These are phyloP conservation scores for Pisolithus albus DNA, from an alignment of 768 basidiomycete species.

Conservation along the genomic window DNA sequence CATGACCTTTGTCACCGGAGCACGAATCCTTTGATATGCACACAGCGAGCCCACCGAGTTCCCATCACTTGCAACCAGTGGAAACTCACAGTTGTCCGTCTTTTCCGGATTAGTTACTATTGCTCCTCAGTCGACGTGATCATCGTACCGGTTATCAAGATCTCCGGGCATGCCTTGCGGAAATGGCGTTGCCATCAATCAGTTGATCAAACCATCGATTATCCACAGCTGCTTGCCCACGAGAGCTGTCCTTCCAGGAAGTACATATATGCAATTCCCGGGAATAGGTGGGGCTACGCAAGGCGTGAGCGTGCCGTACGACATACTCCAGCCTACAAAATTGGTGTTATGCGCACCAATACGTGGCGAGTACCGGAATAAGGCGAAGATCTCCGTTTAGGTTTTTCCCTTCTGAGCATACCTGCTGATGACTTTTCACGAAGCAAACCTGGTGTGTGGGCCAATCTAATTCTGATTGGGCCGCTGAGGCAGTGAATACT, in stretches of 20 bases:
- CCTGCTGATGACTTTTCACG: conserved; percentile 90
- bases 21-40: neutral
- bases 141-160: neutral
- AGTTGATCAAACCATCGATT: neutral
- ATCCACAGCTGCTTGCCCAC: neutral
- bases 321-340: neutral
- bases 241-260: neutral
- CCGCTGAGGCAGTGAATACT: conserved; percentile 20
- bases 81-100: neutral
- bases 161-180: neutral
- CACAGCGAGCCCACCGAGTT: neutral
- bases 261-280: conserved; percentile 4
- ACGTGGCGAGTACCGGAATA: neutral
- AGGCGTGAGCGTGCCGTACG: neutral
- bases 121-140: neutral
- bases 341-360: neutral
- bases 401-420: conserved; percentile 63
- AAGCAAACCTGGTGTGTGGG: conserved; percentile 52
- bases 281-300: conserved; percentile 5
- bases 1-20: too few species aligned
- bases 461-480: neutral
- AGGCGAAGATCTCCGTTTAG: conserved; percentile 23
- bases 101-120: neutral
- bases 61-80: neutral
- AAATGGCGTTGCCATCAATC: neutral